Evolutionary conservation across 495 filamentous ascomycete species (phyloP), one percentile per base, ranked within the genome.

Genomic region (Lichina pygmaea): DNA sequence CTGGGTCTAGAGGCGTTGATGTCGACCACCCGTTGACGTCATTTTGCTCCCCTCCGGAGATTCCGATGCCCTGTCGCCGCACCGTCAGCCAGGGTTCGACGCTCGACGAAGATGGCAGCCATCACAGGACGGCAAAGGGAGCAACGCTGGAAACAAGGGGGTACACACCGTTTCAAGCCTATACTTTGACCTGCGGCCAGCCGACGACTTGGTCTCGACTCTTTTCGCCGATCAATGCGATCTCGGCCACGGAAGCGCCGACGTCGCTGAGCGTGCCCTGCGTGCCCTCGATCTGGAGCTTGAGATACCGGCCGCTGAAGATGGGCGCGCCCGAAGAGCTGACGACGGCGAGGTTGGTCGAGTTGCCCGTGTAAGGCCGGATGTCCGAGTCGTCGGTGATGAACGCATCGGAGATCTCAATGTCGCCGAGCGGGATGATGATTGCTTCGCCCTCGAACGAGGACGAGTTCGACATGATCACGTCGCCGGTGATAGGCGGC

Each of bases 241-340:
- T 81, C 55, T 83, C 80, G 11, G 75, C 78, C 7, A 85, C 78
- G 13, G 74, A 80, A 3, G 72, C 73, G 0, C 79, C 78, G 0
- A 59, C 61, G 3, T 58, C 65, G 51, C 72, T 67, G 2, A 46
- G 46, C 13, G 55, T 58, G 8, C 56, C 58, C 42, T 57, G 55
- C 54, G 66, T 71, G 9, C 64, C 71, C 44, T 58, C 53, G 32
- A 72, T 55, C 41, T 52, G 51, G 47, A 72, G 49, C 42, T 51
- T 57, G 17, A 58, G 60, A 49, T 54, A 68, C 47, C 53, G 51
- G 7, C 65, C 58, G 36, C 48, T 55, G 34, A 53, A 60, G 32
- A 56, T 52, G 7, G 47, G 44, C 11, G 43, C 43, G 15, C 17
- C 24, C 11, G 36, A 39, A 11, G 36, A 39, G 10, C 11, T 15